Conservation (phyloP, 1,284 basidiomycete species). For the Rhizoctonia solani region DNA sequence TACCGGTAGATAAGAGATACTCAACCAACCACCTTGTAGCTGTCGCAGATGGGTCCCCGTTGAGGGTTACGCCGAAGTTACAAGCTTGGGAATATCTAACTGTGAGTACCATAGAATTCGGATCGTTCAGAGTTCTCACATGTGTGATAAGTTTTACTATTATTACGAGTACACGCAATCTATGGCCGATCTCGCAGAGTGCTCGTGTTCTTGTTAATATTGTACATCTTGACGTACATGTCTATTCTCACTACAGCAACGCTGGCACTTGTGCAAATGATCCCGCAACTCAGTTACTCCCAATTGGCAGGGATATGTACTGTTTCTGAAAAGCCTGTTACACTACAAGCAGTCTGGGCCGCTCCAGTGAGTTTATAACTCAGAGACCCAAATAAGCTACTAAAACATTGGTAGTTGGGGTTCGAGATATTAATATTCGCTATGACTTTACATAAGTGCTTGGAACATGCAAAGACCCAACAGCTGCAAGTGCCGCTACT, state of each 20-base stretch:
- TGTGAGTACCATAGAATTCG: conserved; percentile 1
- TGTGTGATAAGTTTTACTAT: conserved; percentile 1
- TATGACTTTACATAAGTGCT: conserved; percentile 30
- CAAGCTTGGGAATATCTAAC: conserved; percentile 25
- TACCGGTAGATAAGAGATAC: not conserved
- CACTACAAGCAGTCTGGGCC: conserved; percentile 29
- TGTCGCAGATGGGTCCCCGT: conserved; percentile 24
- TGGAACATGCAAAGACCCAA: conserved; percentile 27
- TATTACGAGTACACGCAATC: conserved; percentile 31
- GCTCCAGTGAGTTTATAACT: conserved; percentile 12
- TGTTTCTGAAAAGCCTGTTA: conserved; percentile 4
- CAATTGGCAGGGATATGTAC: conserved; percentile 31
- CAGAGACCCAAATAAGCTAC: not conserved
- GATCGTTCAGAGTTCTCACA: not conserved
- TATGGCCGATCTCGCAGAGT: conserved; percentile 31
- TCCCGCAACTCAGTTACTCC: conserved; percentile 27
- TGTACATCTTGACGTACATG: conserved; percentile 27
- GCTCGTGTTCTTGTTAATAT: not conserved
- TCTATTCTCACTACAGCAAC: conserved; percentile 12
- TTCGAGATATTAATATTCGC: conserved; percentile 33
- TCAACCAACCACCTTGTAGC: too few species aligned
- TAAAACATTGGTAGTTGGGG: conserved; percentile 1
- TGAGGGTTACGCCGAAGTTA: conserved; percentile 31
- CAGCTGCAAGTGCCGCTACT: conserved; percentile 26
- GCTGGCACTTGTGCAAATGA: conserved; percentile 2